These are phyloP conservation scores for Zarea fungicola DNA, from an alignment of 2,329 filamentous ascomycete species.

Conservation along the genomic window DNA sequence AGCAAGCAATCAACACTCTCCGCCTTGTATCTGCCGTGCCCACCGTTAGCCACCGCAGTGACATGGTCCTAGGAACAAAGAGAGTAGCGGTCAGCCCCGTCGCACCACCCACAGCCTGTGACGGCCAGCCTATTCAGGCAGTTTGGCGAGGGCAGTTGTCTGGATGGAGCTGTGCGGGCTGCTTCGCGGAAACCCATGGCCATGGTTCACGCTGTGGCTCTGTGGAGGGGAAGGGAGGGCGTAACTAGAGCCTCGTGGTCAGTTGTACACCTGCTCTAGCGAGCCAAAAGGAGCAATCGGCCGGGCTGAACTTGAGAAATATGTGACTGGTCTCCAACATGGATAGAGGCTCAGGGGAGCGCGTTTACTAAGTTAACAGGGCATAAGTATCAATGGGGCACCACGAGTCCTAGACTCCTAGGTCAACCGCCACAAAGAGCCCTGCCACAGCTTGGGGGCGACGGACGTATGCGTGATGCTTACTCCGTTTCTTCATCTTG, in stretches of 20 bases:
- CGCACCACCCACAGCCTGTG: slow-evolving; percentile 5
- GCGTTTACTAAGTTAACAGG: neutral
- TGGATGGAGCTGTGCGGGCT: slow-evolving; percentile 2
- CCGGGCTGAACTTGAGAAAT: neutral
- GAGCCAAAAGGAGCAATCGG: neutral
- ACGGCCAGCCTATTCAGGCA: slow-evolving; percentile 5
- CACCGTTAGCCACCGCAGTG: neutral
- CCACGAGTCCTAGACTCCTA: neutral
- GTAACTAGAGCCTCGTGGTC: slow-evolving; percentile 2
- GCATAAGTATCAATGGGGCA: neutral
- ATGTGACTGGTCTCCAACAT: neutral
- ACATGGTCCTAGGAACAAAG: neutral
- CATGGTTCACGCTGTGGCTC: neutral
- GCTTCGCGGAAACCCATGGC: no score
- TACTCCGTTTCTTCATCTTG: slow-evolving; percentile 13
- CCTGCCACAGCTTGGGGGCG: slow-evolving; percentile 8
- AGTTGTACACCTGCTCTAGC: neutral
- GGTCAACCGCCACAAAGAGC: neutral
- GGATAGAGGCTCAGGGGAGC: neutral
- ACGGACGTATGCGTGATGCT: slow-evolving; percentile 13
- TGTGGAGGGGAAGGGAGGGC: neutral
- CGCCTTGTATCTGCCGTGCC: neutral
- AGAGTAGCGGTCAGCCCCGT: slow-evolving; percentile 13
- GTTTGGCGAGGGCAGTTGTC: slow-evolving; percentile 4
- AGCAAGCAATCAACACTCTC: neutral